Evolutionary conservation across 306 rosid genomes (phyloP), one percentile per base, ranked within the genome.

Genomic region (Morella rubra): DNA sequence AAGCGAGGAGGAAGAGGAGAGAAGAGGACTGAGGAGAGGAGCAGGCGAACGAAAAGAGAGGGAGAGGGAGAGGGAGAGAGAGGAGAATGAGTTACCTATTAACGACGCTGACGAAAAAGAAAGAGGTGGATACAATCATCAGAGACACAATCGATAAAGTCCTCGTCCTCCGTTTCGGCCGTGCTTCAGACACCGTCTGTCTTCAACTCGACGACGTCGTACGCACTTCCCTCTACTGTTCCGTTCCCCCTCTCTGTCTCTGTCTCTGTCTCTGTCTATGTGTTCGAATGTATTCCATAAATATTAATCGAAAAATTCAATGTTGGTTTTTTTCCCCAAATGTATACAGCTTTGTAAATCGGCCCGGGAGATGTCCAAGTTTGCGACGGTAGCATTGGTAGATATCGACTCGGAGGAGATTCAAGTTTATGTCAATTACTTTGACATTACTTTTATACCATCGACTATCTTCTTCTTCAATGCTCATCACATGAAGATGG

Each of bases 401-500:
- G 97, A 92, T 74, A 61, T 89, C 52, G 98, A 94, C 58, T 94
- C 96, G 0, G 86, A 81, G 42, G 98, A 90, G 15, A 55, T 90
- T 73, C 93, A 88, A 77, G 89, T 94, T 58, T 94, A 92, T 79
- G 80, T 85, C 71, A 88, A 89, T 40, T 94, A 90, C 76, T 90
- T 91, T 80, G 97, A 92, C 88, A 91, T 94, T 20, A 80, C 95
- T 71, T 71, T 87, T 55, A 81, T 89, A 49, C 98, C 98, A 1
- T 94, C 97, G 16, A 87, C 91, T 0, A 71, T 94, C 56, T 94
- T 92, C 85, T 92, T 94, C 88, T 94, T 92, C 92, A 94, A 94
- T 85, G 95, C 98, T 16, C 96, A 92, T 83, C 98, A 94, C 82
- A 92, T 91, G 96, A 94, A 92, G 89, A 91, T 94, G 98, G 98